phyloP scores from a whole-genome alignment of 805 yeast species.

The Scheffersomyces coipomensis region DNA sequence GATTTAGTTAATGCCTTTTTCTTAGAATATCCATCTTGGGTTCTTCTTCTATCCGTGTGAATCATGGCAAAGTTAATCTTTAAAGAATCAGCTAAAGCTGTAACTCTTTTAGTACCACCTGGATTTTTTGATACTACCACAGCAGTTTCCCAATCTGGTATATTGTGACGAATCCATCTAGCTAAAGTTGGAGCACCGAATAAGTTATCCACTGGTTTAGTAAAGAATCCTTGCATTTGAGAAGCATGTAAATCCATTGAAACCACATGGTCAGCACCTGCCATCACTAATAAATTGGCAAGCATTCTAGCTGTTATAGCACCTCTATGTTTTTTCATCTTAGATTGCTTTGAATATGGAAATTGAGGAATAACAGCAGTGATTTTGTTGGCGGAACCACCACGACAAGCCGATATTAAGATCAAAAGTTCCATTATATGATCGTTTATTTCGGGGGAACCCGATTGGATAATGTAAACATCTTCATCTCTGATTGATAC shows the following conservation, averaged over 20 bases:
- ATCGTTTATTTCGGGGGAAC: slow-evolving; percentile 85
- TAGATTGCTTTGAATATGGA: slow-evolving; percentile 95
- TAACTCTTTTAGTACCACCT: slow-evolving; percentile 97
- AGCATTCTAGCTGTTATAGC: slow-evolving; percentile 98
- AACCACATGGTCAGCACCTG: slow-evolving; percentile 98
- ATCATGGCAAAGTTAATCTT: slow-evolving; percentile 98
- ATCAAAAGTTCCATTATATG: slow-evolving; percentile 95
- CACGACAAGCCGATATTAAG: slow-evolving; percentile 91
- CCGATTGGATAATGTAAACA: slow-evolving; percentile 87
- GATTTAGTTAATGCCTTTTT: slow-evolving; percentile 42
- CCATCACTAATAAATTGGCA: slow-evolving; percentile 92
- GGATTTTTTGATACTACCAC: slow-evolving; percentile 99
- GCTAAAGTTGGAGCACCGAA: slow-evolving; percentile 97
- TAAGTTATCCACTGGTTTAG: slow-evolving; percentile 94
- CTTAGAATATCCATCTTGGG: slow-evolving; percentile 59
- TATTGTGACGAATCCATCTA: slow-evolving; percentile 90
- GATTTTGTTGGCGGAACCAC: slow-evolving; percentile 97
- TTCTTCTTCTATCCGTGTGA: slow-evolving; percentile 94
- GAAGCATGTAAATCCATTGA: slow-evolving; percentile 96
- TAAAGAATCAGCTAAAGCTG: slow-evolving; percentile 94
- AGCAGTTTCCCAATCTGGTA: slow-evolving; percentile 79
- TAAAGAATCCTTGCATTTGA: slow-evolving; percentile 98
- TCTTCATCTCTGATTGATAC: slow-evolving; percentile 96
- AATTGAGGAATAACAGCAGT: slow-evolving; percentile 97
- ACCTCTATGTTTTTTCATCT: slow-evolving; percentile 98